These are phyloP conservation scores for Aspergillus pseudotamarii DNA, from an alignment of 2,329 filamentous ascomycete genomes.

Conservation along the genomic window DNA sequence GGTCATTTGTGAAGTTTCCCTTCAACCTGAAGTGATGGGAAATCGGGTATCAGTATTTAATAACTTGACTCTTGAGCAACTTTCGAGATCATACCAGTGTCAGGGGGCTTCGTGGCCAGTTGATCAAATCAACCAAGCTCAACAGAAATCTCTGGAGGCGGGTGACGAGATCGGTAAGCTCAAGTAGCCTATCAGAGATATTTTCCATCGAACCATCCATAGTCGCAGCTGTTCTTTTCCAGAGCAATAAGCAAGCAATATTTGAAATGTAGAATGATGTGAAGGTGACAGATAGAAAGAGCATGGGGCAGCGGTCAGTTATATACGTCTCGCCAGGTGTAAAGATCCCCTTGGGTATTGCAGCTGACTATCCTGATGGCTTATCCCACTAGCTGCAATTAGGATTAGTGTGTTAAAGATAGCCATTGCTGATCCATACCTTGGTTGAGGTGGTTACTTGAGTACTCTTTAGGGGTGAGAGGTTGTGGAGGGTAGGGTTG, in stretches of 20 bases:
- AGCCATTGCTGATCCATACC: background rate
- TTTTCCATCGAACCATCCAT: background rate
- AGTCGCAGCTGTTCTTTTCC: rapidly evolving
- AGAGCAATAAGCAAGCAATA: background rate
- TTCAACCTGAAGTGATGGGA: too few species aligned
- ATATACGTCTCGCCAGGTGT: background rate
- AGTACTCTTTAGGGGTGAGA: background rate
- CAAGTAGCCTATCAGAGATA: background rate
- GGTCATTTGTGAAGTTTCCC: too few species aligned
- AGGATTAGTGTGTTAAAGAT: background rate
- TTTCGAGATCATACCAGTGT: background rate
- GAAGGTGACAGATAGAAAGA: background rate
- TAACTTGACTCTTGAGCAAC: too few species aligned
- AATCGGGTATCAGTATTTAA: background rate
- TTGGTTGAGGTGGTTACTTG: background rate
- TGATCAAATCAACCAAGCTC: background rate
- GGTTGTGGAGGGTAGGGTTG: too few species aligned
- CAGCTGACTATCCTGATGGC: background rate
- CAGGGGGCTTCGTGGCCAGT: background rate
- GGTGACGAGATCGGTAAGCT: background rate
- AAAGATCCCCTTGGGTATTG: background rate
- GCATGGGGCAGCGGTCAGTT: background rate
- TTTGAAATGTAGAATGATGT: background rate
- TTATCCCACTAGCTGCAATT: background rate
- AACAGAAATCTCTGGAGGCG: background rate